These are phyloP conservation scores for Trichoderma brevicompactum DNA, from an alignment of 2,329 filamentous ascomycete genomes.

Conservation along the genomic window DNA sequence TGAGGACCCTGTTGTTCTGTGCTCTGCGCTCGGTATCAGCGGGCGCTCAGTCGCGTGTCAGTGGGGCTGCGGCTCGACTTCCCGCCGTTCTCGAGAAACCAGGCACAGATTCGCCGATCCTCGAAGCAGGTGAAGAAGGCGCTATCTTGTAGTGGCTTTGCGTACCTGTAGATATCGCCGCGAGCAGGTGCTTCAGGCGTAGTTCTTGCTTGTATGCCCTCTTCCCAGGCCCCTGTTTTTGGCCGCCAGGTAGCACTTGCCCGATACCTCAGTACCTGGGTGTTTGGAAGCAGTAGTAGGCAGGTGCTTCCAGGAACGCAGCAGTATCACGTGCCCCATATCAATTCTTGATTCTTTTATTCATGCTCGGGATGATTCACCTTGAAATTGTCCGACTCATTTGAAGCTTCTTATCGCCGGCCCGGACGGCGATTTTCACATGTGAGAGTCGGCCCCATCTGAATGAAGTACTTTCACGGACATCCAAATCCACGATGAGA, in stretches of 20 bases:
- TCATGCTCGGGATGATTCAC: background rate
- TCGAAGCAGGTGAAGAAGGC: background rate
- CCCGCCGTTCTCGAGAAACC: slow-evolving; percentile 12
- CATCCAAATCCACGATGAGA: slow-evolving; percentile 1
- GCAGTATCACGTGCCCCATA: background rate
- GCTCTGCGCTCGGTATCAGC: slow-evolving; percentile 5
- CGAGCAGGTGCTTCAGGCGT: too few species aligned
- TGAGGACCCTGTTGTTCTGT: background rate
- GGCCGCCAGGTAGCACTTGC: too few species aligned
- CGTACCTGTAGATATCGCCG: too few species aligned
- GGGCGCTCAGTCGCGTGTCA: slow-evolving; percentile 24
- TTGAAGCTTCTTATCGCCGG: background rate
- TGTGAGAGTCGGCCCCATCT: slow-evolving; percentile 1
- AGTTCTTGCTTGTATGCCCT: too few species aligned
- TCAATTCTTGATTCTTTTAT: background rate
- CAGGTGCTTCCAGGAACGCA: too few species aligned
- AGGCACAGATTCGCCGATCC: slow-evolving; percentile 6
- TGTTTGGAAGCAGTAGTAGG: too few species aligned
- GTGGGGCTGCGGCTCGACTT: slow-evolving; percentile 14
- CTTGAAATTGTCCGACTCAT: background rate
- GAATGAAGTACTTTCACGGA: background rate
- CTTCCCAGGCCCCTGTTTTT: too few species aligned
- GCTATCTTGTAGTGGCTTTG: background rate
- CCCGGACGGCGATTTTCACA: background rate
- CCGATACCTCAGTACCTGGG: too few species aligned